Conservation (phyloP, 768 basidiomycete species). For the Amanita inopinata region DNA sequence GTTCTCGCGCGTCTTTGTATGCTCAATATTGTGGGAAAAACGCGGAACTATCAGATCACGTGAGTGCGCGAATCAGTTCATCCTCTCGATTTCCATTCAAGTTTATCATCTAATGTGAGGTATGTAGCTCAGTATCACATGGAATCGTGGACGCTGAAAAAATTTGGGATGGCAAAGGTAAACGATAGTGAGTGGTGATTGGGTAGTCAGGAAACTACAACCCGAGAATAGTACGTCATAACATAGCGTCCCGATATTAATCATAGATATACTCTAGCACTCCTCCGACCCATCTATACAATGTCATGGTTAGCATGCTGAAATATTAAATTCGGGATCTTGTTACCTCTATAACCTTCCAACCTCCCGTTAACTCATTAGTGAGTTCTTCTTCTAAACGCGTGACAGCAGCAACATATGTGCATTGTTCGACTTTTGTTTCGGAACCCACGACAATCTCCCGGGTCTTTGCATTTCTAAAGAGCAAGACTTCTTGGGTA, state of each 20-base stretch:
- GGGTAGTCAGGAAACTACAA: constrained; percentile 10
- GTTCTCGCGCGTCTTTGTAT: too few relatives aligned
- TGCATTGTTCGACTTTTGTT: constrained; percentile 86
- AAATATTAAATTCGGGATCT: neutral
- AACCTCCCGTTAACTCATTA: constrained; percentile 92
- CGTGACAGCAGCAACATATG: constrained; percentile 87
- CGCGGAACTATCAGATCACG: constrained; percentile 12
- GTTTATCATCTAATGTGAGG: too few relatives aligned
- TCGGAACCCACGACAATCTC: constrained; percentile 84
- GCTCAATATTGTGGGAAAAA: too few relatives aligned
- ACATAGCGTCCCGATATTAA: neutral
- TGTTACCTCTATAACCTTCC: constrained; percentile 93
- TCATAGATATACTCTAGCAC: constrained; percentile 37
- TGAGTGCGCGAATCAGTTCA: too few relatives aligned
- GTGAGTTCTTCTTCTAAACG: constrained; percentile 80
- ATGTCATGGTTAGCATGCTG: constrained; percentile 7
- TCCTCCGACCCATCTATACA: constrained; percentile 32
- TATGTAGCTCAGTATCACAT: constrained; percentile 2
- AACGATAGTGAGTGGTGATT: constrained; percentile 20
- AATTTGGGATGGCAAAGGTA: constrained; percentile 8
- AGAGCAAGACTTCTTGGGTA: constrained; percentile 89
- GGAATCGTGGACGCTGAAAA: too few relatives aligned
- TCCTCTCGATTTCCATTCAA: too few relatives aligned
- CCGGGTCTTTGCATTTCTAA: constrained; percentile 83
- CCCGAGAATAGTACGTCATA: constrained; percentile 16